A percentile compares a stretch with the other conserved stretches of the same genome.
phyloP scores from a whole-genome alignment of 345 rosid genomes.

The Citrus reticulata region DNA sequence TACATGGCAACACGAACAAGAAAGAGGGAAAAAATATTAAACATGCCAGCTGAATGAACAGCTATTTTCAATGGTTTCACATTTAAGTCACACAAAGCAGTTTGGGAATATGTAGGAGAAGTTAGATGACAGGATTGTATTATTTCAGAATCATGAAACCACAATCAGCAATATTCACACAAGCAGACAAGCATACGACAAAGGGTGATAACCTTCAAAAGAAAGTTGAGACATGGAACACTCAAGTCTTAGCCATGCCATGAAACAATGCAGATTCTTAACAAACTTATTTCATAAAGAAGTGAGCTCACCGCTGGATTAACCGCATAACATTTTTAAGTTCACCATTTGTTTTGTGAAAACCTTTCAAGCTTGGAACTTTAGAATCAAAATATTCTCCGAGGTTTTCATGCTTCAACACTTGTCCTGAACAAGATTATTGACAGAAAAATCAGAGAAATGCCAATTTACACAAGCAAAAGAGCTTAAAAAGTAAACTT shows the following conservation, averaged over 20 bases:
- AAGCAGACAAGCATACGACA: neutral
- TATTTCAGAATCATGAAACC: neutral
- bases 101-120: neutral
- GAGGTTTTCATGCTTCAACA: conserved; percentile 72
- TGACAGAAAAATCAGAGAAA: conserved; percentile 3
- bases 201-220: neutral
- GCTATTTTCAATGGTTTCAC: neutral
- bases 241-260: neutral
- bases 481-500: neutral
- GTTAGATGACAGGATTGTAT: neutral
- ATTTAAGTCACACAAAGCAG: neutral
- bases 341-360: conserved; percentile 47
- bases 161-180: neutral
- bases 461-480: neutral
- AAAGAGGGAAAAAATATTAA: neutral
- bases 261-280: neutral
- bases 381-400: conserved; percentile 51
- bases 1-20: neutral
- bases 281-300: neutral
- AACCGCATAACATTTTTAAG: conserved; percentile 49
- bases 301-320: conserved; percentile 61
- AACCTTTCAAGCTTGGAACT: conserved; percentile 84
- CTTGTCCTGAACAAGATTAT: conserved; percentile 55
- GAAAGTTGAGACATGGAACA: neutral
- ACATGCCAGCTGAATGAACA: neutral